Evolutionary conservation across 176 grass and related monocot genomes (phyloP).

Genomic region (Triticum dicoccoides): DNA sequence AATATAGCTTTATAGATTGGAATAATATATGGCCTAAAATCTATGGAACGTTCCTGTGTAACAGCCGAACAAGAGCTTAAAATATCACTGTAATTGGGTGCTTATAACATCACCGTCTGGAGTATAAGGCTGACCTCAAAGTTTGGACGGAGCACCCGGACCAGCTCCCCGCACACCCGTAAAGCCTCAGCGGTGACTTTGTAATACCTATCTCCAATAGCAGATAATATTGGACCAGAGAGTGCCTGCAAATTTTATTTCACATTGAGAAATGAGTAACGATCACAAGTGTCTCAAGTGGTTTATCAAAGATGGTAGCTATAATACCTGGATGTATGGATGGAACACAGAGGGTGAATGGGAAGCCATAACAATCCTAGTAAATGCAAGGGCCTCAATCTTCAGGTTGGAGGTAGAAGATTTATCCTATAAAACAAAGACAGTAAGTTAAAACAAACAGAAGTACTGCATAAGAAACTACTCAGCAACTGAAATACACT

Average conservation of each 20-base stretch:
- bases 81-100: neutral
- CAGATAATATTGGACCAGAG: conserved; percentile 81
- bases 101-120: conserved; percentile 2
- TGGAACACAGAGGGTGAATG: conserved; percentile 88
- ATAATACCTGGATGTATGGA: conserved; percentile 77
- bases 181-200: conserved; percentile 96
- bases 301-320: neutral
- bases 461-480: neutral
- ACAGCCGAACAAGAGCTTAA: neutral
- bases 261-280: conserved; percentile 4
- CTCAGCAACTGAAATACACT: conserved; percentile 29
- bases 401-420: conserved; percentile 95
- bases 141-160: conserved; percentile 81
- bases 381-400: conserved; percentile 94
- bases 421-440: conserved; percentile 71
- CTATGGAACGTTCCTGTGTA: conserved; percentile 52
- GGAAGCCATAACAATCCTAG: conserved; percentile 92
- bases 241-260: conserved; percentile 59
- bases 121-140: conserved; percentile 53
- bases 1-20: conserved; percentile 88
- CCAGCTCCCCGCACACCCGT: conserved; percentile 88
- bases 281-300: neutral
- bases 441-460: neutral
- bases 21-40: conserved; percentile 70
- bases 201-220: conserved; percentile 95